Evolutionary conservation across 2,329 filamentous ascomycete species (phyloP).

Genomic region (Aspergillus ochraceoroseus): DNA sequence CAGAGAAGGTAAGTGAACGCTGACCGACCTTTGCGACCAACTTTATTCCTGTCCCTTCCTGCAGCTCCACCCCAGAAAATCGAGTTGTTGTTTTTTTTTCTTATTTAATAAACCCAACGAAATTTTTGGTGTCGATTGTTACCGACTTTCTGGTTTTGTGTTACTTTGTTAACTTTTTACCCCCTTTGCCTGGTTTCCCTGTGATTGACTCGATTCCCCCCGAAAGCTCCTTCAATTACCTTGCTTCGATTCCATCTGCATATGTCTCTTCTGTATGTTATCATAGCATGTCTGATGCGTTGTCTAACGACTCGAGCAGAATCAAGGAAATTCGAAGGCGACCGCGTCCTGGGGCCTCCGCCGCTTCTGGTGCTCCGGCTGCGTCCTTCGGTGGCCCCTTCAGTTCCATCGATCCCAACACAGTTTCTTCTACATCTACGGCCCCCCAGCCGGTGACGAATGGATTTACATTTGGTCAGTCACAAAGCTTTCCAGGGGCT

Average conservation of each 20-base stretch:
- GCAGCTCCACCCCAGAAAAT: constrained; percentile 7
- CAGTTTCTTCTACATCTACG: constrained; percentile 23
- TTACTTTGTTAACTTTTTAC: background rate
- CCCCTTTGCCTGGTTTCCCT: background rate
- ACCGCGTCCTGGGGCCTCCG: constrained; percentile 21
- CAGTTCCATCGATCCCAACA: constrained; percentile 29
- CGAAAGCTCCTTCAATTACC: background rate
- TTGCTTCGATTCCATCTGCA: background rate
- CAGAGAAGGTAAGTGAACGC: constrained; percentile 50
- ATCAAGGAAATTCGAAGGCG: constrained; percentile 28
- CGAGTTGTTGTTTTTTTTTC: background rate
- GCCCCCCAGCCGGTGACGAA: constrained; percentile 24
- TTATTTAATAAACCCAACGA: too few species aligned
- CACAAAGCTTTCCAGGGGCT: constrained; percentile 35
- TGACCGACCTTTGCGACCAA: constrained; percentile 19
- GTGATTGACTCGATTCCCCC: constrained; percentile 2
- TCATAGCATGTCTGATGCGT: constrained; percentile 1
- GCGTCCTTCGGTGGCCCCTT: constrained; percentile 28
- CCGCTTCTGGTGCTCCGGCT: constrained; percentile 19
- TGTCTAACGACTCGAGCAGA: constrained; percentile 16
- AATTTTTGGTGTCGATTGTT: constrained; percentile 1
- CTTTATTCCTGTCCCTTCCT: constrained; percentile 10
- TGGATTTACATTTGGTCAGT: constrained; percentile 35
- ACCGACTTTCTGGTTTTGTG: background rate
- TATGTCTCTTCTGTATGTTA: constrained; percentile 2